These are phyloP conservation scores for Fomes fomentarius DNA, from an alignment of 1,284 basidiomycete genomes.

Conservation along the genomic window DNA sequence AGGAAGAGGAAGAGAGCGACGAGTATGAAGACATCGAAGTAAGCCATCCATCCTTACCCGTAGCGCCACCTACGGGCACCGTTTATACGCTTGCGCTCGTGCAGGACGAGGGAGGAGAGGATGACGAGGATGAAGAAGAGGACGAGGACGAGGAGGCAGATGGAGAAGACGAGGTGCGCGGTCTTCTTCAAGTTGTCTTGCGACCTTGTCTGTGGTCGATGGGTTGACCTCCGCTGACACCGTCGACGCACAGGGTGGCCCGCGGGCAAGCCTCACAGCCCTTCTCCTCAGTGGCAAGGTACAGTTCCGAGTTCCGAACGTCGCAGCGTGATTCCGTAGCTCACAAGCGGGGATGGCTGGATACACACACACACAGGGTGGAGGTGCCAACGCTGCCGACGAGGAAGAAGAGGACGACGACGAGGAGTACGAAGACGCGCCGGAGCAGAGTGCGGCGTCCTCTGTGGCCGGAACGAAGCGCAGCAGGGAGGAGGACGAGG, in stretches of 20 bases:
- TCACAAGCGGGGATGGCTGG: not conserved
- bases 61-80: too few relatives aligned
- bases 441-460: conserved; percentile 30
- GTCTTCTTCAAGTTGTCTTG: not conserved
- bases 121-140: conserved; percentile 27
- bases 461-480: conserved; percentile 39
- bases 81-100: too few relatives aligned
- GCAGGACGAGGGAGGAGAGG: conserved; percentile 14
- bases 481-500: conserved; percentile 41
- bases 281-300: conserved; percentile 29
- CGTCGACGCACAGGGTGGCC: conserved; percentile 21
- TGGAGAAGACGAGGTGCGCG: conserved; percentile 13
- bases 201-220: too few relatives aligned
- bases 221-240: too few relatives aligned
- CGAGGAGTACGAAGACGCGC: conserved; percentile 38
- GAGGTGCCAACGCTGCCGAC: conserved; percentile 14
- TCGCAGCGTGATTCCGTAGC: not conserved
- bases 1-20: conserved; percentile 32
- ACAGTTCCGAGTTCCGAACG: not conserved
- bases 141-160: conserved; percentile 29
- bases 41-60: not conserved
- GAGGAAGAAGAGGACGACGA: conserved; percentile 39
- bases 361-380: not conserved
- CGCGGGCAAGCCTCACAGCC: conserved; percentile 28
- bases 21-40: conserved; percentile 34